Conservation (phyloP, 768 basidiomycete genomes). For the Leccinellum rugosiceps region DNA sequence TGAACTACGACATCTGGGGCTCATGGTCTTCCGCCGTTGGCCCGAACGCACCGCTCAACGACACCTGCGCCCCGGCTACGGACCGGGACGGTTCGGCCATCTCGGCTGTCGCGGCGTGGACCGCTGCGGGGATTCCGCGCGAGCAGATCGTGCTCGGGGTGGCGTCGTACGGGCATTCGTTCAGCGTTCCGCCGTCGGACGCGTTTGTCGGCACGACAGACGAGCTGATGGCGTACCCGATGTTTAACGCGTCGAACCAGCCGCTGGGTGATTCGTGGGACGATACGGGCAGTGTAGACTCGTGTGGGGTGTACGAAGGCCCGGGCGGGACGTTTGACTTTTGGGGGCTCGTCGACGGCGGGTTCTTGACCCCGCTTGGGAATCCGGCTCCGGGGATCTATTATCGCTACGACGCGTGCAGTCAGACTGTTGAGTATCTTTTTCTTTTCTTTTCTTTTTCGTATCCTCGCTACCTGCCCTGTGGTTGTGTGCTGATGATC, state of each 20-base stretch:
- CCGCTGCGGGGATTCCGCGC: conserved; percentile 67
- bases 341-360: conserved; percentile 57
- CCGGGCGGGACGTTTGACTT: conserved; percentile 57
- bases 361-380: conserved; percentile 42
- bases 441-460: neutral
- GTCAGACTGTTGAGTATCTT: conserved; percentile 56
- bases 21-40: conserved; percentile 38
- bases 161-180: conserved; percentile 75
- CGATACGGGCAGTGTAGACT: conserved; percentile 42
- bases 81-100: conserved; percentile 72
- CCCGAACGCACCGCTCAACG: conserved; percentile 77
- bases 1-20: conserved; percentile 63
- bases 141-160: conserved; percentile 76
- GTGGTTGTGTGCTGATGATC: neutral
- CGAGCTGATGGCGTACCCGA: conserved; percentile 44
- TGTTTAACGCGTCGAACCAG: conserved; percentile 42
- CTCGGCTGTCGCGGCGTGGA: conserved; percentile 72
- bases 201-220: conserved; percentile 38
- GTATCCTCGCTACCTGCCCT: neutral
- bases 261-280: conserved; percentile 59
- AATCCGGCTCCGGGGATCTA: conserved; percentile 40
- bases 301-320: conserved; percentile 48
- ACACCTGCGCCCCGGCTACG: conserved; percentile 60
- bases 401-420: conserved; percentile 58
- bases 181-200: conserved; percentile 35